Base-by-base conservation (phyloP, 768 basidiomycete species). In the Tylopilus vinaceipallidus region DNA sequence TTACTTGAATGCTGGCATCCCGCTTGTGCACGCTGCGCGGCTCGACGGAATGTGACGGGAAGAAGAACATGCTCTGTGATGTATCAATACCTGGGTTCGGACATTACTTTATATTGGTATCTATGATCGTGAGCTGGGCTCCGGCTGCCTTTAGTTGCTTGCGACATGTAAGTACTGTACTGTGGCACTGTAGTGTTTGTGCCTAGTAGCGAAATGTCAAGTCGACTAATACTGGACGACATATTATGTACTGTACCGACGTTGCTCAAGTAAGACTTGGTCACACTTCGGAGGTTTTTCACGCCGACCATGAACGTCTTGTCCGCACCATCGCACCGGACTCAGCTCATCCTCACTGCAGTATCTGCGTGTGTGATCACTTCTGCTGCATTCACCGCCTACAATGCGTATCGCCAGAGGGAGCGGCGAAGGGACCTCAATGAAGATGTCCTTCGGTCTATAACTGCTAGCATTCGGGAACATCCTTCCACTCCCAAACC, bases 291-390 rank as follows among this genome's bases (percentile, higher is more conserved):
- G 8, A 16, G 20, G 22, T n/a, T 29, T 14, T 19, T 32, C 54
- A 33, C 22, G 30, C 46, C 30, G 23, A 27, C 45, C 52, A 69
- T 64, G 66, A 52, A 58, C 34, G 37, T n/a, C 10, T 42, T 65
- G 34, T 55, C 59, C 20, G 42, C 49, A 24, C 71, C 74, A 33
- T 80, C 83, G 19, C 86, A 88, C 60, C 76, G 73, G 57, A 72
- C 77, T 12, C 88, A 90, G 61, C 79, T 91, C 39, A 58, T 88
- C 23, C 70, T 78, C 37, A 78, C 82, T 12, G 88, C 86, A n/a
- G 54, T 83, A 36, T 76, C 78, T 12, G 80, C 86, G 12, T 86
- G 88, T 6, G 53, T 80, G 2, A 70, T 78, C 1, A 90, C 88
- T 11, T 83, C 78, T 6, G 72, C 76, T 0, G 55, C 82, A 3